Evolutionary conservation across 768 basidiomycete genomes (phyloP).

Genomic region (Auricularia heimuer): DNA sequence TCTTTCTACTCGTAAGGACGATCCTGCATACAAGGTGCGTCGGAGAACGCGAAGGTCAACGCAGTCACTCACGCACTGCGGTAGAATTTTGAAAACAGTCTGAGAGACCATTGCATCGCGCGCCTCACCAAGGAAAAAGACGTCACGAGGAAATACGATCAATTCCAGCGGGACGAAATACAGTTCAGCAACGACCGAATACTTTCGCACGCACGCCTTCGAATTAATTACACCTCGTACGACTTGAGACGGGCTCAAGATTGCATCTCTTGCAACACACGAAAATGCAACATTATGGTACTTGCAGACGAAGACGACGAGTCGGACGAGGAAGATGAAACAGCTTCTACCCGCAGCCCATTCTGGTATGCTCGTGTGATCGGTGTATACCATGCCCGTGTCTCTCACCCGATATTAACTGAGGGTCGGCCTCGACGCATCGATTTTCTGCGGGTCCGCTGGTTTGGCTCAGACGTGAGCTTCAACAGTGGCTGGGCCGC

Average conservation of each 20-base stretch:
- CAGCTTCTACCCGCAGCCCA: constrained; percentile 11
- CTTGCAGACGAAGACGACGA: constrained; percentile 11
- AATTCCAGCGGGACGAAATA: neutral
- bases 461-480: constrained; percentile 23
- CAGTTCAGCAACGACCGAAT: constrained; percentile 2
- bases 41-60: too few relatives aligned
- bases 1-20: too few relatives aligned
- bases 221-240: constrained; percentile 34
- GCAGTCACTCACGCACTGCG: too few relatives aligned
- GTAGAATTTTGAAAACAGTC: neutral
- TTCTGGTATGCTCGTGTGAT: constrained; percentile 29
- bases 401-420: constrained; percentile 6
- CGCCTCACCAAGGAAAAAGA: constrained; percentile 15
- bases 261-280: constrained; percentile 27
- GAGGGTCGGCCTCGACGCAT: constrained; percentile 13
- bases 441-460: constrained; percentile 34
- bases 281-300: constrained; percentile 27
- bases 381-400: constrained; percentile 22
- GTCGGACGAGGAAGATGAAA: neutral
- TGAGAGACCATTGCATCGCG: constrained; percentile 8
- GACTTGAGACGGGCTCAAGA: constrained; percentile 34
- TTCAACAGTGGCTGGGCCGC: constrained; percentile 20
- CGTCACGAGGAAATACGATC: constrained; percentile 19
- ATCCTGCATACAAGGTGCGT: constrained; percentile 10
- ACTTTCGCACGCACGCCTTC: constrained; percentile 11